These are phyloP conservation scores for Heliocybe sulcata DNA, from an alignment of 1,284 basidiomycete genomes.

Conservation along the genomic window DNA sequence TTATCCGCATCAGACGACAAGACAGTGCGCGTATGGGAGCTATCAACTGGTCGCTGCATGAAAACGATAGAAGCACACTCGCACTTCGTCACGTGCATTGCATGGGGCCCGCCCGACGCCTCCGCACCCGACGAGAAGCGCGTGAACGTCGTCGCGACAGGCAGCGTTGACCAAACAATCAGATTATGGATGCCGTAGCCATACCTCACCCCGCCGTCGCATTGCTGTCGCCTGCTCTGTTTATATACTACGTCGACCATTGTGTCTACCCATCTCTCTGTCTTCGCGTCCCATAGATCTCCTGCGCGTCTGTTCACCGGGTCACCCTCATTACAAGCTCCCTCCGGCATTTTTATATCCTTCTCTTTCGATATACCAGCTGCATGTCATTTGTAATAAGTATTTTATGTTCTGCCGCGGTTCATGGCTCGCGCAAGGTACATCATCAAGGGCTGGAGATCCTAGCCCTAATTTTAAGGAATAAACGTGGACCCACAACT, in stretches of 20 bases:
- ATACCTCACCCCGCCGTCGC: not conserved
- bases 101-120: slow-evolving; percentile 57
- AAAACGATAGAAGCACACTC: slow-evolving; percentile 83
- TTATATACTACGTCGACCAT: not conserved
- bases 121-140: slow-evolving; percentile 37
- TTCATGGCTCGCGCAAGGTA: no score
- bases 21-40: slow-evolving; percentile 85
- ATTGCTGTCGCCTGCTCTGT: slow-evolving; percentile 1
- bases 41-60: slow-evolving; percentile 72
- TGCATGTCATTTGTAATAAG: not conserved
- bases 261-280: not conserved
- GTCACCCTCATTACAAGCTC: not conserved
- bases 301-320: no score
- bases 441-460: no score
- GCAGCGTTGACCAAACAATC: slow-evolving; percentile 70
- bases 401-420: not conserved
- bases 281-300: not conserved
- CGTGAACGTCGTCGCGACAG: slow-evolving; percentile 78
- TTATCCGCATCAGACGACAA: slow-evolving; percentile 89
- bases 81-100: slow-evolving; percentile 79
- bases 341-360: not conserved
- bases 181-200: slow-evolving; percentile 48
- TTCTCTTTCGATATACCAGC: not conserved
- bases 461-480: no score
- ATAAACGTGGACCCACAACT: no score